These are phyloP conservation scores for Thoreauomyces humboldtii DNA, from an alignment of 192 early-diverging fungal genomes.

Conservation along the genomic window DNA sequence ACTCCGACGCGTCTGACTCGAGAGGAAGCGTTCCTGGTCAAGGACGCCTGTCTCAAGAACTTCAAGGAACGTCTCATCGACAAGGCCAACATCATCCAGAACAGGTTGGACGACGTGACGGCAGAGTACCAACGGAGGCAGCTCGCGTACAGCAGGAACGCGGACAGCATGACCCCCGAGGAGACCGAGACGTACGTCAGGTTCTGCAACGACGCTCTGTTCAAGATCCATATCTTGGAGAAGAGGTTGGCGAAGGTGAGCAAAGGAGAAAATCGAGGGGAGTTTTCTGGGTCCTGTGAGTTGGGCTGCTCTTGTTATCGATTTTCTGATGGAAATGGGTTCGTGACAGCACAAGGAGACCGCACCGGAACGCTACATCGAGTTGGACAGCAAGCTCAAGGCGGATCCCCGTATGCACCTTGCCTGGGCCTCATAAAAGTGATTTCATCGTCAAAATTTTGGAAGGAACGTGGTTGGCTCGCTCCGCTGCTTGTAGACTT, in stretches of 20 bases:
- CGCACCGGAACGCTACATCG: conserved; percentile 50
- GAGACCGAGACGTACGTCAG: conserved; percentile 59
- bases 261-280: neutral
- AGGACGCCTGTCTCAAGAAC: conserved; percentile 52
- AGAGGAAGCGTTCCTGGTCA: conserved; percentile 45
- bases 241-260: conserved; percentile 57
- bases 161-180: conserved; percentile 56
- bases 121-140: conserved; percentile 56
- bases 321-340: too few species aligned
- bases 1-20: conserved; percentile 42
- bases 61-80: conserved; percentile 54
- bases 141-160: conserved; percentile 52
- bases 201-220: conserved; percentile 59
- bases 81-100: conserved; percentile 59
- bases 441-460: too few species aligned
- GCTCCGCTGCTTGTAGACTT: too few species aligned
- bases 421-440: conserved; percentile 7
- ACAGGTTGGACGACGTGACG: conserved; percentile 51
- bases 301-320: neutral
- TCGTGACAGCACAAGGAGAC: conserved; percentile 55
- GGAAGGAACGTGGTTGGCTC: too few species aligned
- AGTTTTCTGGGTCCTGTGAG: neutral
- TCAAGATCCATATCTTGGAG: conserved; percentile 59
- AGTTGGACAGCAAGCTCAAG: conserved; percentile 45
- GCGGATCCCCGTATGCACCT: conserved; percentile 39